Evolutionary conservation across 1,139 yeast species (phyloP).

Genomic region (Scheffersomyces illinoinensis): DNA sequence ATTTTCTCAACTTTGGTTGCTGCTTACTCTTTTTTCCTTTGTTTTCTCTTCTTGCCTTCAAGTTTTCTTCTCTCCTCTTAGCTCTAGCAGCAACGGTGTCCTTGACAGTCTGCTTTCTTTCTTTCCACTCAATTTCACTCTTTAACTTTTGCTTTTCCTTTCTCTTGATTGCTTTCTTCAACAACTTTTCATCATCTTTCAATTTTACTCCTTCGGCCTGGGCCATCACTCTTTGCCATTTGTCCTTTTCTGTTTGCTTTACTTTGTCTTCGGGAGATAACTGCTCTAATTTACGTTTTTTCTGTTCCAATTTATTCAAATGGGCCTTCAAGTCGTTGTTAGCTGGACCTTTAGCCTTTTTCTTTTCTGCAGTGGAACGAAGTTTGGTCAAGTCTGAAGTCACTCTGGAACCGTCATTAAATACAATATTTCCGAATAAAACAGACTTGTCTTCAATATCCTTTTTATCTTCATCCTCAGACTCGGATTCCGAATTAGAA

Average conservation of each 20-base stretch:
- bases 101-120: conserved; percentile 75
- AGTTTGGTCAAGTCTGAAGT: conserved; percentile 71
- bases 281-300: conserved; percentile 61
- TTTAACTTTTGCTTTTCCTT: conserved; percentile 78
- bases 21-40: conserved; percentile 73
- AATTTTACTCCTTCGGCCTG: conserved; percentile 89
- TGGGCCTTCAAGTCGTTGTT: conserved; percentile 85
- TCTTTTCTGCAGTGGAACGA: conserved; percentile 51
- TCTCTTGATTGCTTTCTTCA: conserved; percentile 82
- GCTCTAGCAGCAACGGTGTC: conserved; percentile 73
- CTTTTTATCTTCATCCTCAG: conserved; percentile 29
- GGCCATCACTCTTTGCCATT: conserved; percentile 82
- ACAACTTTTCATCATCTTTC: conserved; percentile 84
- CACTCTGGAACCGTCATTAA: conserved; percentile 80
- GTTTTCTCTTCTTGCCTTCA: conserved; percentile 76
- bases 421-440: conserved; percentile 79
- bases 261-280: conserved; percentile 66
- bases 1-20: conserved; percentile 68
- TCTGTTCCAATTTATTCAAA: conserved; percentile 69
- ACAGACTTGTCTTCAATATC: conserved; percentile 42
- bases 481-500: conserved; percentile 36
- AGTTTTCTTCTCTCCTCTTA: conserved; percentile 86
- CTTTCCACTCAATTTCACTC: conserved; percentile 85
- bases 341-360: conserved; percentile 77
- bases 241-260: conserved; percentile 65